Conservation (phyloP, 495 filamentous ascomycete species). For the Hyaloscypha finlandica region DNA sequence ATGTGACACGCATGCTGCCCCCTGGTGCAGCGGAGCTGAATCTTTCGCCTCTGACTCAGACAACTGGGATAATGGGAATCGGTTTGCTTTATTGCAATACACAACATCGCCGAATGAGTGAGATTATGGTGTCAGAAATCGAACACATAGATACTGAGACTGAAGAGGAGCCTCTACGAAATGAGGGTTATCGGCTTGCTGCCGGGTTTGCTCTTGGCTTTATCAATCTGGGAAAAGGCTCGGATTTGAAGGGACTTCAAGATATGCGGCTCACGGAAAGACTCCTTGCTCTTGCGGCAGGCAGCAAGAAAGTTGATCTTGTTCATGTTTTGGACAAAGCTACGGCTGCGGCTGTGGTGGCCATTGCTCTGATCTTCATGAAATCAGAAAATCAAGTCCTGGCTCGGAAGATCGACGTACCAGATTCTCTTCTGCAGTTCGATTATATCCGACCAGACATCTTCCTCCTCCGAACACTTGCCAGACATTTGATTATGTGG, state of each 20-base stretch:
- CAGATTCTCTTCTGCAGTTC: constrained; percentile 84
- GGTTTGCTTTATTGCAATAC: constrained; percentile 92
- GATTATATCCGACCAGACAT: constrained; percentile 95
- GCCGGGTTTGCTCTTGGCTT: constrained; percentile 92
- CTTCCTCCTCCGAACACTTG: constrained; percentile 84
- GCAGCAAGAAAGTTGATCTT: constrained; percentile 81
- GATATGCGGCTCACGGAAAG: constrained; percentile 94
- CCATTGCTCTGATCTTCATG: constrained; percentile 95
- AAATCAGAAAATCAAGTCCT: constrained; percentile 89
- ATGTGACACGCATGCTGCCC: constrained; percentile 92
- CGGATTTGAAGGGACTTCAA: constrained; percentile 82
- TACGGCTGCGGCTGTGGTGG: constrained; percentile 85
- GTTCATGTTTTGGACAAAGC: constrained; percentile 93
- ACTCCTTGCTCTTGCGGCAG: constrained; percentile 78
- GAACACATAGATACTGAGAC: constrained; percentile 75
- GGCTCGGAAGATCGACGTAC: constrained; percentile 89
- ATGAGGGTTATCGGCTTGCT: constrained; percentile 92
- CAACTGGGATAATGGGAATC: constrained; percentile 96
- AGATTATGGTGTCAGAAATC: constrained; percentile 97
- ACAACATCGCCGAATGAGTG: constrained; percentile 97
- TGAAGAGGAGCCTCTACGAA: constrained; percentile 75
- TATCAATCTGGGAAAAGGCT: constrained; percentile 91
- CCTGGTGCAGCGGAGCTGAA: constrained; percentile 91
- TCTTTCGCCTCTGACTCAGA: constrained; percentile 90
- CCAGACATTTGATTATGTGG: constrained; percentile 95